Evolutionary conservation across 441 rosid species (phyloP), one percentile per base, ranked within the genome.

Genomic region (Pelargonium fulgidum): DNA sequence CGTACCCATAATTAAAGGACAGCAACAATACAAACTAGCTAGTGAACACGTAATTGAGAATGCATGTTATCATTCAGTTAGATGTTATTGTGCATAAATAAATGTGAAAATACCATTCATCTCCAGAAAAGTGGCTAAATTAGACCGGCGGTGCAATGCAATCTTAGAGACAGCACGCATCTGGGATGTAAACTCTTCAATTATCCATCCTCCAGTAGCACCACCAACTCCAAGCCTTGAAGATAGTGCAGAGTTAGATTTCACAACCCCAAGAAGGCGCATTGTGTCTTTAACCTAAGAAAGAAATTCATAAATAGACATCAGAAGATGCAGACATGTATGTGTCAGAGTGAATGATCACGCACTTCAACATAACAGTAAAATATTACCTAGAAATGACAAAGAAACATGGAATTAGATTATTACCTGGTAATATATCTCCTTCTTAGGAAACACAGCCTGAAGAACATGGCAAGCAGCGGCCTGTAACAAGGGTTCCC

Each of bases 111-210:
- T 87, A 96, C 99, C 99, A 79, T 90, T 85, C 72, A 68, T 82
- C 83, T 93, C 99, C 78, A 96, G 80, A 77, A 93, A 93, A 70
- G 39, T 71, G 16, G 96, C 88, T 71, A 96, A 86, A 85, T 91
- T 93, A 75, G 91, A 82, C 65, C 84, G 96, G 59, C 96, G 99
- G 72, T 88, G 92, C 90, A 96, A 79, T 67, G 99, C 96, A 82
- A 93, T 89, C 92, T 88, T 96, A 71, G 99, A 93, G 64, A 96
- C 95, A n/a, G 96, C 96, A 73, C 90, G 93, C 98, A 96, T 93
- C 84, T 91, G 99, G 73, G 92, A 88, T 67, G 86, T 93, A 78
- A 96, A 93, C 81, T 96, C 99, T 80, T 89, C 99, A 76, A 96
- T 86, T 75, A 91, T 85, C 91, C 97, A 90, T 39, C 87, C 86